Conservation (phyloP, 179 eudicot species). For the Nepenthes alata region DNA sequence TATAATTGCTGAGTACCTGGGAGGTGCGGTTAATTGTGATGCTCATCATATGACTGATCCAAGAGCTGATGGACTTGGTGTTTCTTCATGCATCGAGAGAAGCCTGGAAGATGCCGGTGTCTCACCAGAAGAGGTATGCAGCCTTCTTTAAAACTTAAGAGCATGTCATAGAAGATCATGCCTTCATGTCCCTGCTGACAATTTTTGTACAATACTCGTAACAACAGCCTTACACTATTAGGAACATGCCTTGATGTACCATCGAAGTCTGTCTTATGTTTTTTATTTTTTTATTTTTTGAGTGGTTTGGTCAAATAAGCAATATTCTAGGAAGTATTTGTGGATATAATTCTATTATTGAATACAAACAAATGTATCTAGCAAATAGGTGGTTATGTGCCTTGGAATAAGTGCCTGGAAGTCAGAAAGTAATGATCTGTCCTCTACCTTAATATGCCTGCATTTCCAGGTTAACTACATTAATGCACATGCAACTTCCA, state of each 20-base stretch:
- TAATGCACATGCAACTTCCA: constrained; percentile 96
- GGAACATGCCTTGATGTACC: too few relatives aligned
- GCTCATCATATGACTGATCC: constrained; percentile 96
- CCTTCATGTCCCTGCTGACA: too few relatives aligned
- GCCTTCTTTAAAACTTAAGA: too few relatives aligned
- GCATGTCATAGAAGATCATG: too few relatives aligned
- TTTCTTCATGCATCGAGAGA: constrained; percentile 63
- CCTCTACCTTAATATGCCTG: background rate
- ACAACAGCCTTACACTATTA: too few relatives aligned
- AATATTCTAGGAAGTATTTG: too few relatives aligned
- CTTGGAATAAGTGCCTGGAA: background rate
- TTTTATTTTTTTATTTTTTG: background rate
- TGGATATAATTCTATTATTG: too few relatives aligned
- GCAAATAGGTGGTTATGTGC: background rate
- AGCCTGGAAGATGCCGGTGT: constrained; percentile 80
- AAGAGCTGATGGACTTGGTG: constrained; percentile 81
- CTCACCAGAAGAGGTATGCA: constrained; percentile 80
- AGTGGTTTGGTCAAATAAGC: too few relatives aligned
- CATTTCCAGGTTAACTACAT: constrained; percentile 74
- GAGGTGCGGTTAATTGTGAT: constrained; percentile 88
- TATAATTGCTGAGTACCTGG: constrained; percentile 75
- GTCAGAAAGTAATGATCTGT: background rate
- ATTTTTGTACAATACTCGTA: too few relatives aligned
- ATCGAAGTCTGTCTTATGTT: background rate
- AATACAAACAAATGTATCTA: background rate